A percentile compares a stretch with the other conserved stretches of the same genome.
phyloP scores from a whole-genome alignment of 148 eudicot species.

The Cornus florida region DNA sequence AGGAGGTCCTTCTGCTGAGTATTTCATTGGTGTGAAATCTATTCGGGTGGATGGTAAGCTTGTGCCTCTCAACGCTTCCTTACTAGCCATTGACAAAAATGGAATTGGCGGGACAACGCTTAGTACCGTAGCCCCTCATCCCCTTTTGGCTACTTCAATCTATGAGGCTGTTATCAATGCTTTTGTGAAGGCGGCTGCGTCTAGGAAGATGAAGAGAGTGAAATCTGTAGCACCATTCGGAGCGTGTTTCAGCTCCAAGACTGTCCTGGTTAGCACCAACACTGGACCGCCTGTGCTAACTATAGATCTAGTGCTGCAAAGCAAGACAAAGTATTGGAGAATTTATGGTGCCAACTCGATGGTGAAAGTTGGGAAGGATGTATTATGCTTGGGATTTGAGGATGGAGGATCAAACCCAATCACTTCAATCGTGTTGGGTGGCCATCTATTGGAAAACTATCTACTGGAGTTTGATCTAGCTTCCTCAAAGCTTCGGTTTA shows the following conservation, averaged over 20 bases:
- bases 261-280: constrained; percentile 2
- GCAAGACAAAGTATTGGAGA: constrained; percentile 25
- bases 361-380: constrained; percentile 25
- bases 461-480: constrained; percentile 38
- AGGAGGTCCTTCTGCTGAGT: constrained; percentile 19
- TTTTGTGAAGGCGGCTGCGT: constrained; percentile 16
- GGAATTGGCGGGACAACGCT: constrained; percentile 38
- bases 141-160: constrained; percentile 17
- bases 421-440: constrained; percentile 37
- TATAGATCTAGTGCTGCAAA: constrained; percentile 32
- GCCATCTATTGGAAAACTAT: constrained; percentile 36
- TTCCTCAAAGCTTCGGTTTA: constrained; percentile 19
- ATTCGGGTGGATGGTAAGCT: constrained; percentile 19
- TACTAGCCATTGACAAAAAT: constrained; percentile 12
- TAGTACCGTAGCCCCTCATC: constrained; percentile 23
- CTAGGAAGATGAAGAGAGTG: constrained; percentile 22
- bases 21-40: constrained; percentile 27
- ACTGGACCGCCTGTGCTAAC: constrained; percentile 28
- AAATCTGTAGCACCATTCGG: constrained; percentile 28
- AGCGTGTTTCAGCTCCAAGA: constrained; percentile 25
- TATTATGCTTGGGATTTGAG: constrained; percentile 32
- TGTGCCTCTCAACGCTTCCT: constrained; percentile 18
- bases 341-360: constrained; percentile 34
- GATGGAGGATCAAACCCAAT: constrained; percentile 25
- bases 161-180: constrained; percentile 22